phyloP scores from a whole-genome alignment of 2,329 filamentous ascomycete genomes.

The Cordyceps sp. region DNA sequence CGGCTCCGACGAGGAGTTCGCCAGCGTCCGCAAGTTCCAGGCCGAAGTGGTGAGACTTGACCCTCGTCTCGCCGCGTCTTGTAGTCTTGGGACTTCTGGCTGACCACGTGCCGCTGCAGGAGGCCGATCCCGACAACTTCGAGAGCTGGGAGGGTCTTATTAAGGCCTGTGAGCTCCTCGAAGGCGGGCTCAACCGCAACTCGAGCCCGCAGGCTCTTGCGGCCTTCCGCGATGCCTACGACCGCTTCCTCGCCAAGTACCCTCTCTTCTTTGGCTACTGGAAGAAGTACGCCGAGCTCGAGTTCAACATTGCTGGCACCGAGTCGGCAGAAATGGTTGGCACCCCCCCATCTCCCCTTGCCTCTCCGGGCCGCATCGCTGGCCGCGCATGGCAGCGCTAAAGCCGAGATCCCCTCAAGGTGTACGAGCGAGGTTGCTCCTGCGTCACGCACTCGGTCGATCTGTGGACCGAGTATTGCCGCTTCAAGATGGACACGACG shows the following conservation, averaged over 20 bases:
- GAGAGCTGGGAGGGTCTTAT: constrained; percentile 91
- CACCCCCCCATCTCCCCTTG: constrained; percentile 1
- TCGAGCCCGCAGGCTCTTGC: constrained; percentile 88
- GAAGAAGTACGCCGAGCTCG: constrained; percentile 98
- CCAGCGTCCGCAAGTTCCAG: constrained; percentile 65
- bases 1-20: constrained; percentile 64
- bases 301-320: constrained; percentile 91
- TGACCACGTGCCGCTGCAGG: constrained; percentile 18
- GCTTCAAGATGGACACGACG: constrained; percentile 94
- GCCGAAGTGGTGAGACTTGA: constrained; percentile 48
- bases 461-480: constrained; percentile 92
- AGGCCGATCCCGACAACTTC: constrained; percentile 71
- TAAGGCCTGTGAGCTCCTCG: constrained; percentile 63
- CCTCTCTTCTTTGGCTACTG: constrained; percentile 95
- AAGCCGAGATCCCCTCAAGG: too few species aligned
- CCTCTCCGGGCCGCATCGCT: too few species aligned
- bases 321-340: constrained; percentile 92
- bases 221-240: constrained; percentile 73
- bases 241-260: constrained; percentile 86
- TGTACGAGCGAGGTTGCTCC: constrained; percentile 89
- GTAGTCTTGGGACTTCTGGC: too few species aligned
- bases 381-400: too few species aligned
- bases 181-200: constrained; percentile 90
- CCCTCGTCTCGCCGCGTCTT: not conserved
- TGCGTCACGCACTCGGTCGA: constrained; percentile 90